Conservation (phyloP, 257 asterid species). For the Handroanthus guayacan region DNA sequence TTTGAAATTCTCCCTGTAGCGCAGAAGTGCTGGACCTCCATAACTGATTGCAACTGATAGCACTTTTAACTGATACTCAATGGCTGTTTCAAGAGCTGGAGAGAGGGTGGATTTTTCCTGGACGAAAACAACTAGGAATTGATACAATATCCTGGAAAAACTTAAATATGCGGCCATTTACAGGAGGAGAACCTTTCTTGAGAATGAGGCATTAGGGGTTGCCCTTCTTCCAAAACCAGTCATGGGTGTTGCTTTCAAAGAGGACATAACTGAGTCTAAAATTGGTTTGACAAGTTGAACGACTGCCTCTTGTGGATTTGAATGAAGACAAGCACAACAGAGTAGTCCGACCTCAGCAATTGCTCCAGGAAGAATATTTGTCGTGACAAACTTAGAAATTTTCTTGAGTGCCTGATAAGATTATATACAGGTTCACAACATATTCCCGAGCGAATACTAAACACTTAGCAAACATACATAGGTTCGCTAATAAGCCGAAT, state of each 20-base stretch:
- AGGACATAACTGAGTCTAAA: slow-evolving; percentile 70
- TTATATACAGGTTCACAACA: slow-evolving; percentile 39
- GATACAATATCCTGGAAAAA: slow-evolving; percentile 37
- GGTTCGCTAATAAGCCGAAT: slow-evolving; percentile 33
- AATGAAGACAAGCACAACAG: slow-evolving; percentile 96
- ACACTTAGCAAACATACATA: slow-evolving; percentile 20
- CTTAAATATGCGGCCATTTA: slow-evolving; percentile 36
- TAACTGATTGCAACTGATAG: slow-evolving; percentile 91
- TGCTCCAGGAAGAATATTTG: slow-evolving; percentile 99
- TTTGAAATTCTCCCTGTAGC: slow-evolving; percentile 75
- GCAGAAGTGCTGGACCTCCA: slow-evolving; percentile 88
- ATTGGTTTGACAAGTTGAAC: slow-evolving; percentile 83
- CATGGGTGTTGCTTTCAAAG: slow-evolving; percentile 76
- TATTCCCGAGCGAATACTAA: slow-evolving; percentile 21
- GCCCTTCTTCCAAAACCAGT: slow-evolving; percentile 79
- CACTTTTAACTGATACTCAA: slow-evolving; percentile 92
- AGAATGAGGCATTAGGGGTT: slow-evolving; percentile 51
- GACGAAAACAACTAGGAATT: slow-evolving; percentile 35
- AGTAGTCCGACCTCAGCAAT: slow-evolving; percentile 97
- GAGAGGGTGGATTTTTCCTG: slow-evolving; percentile 80
- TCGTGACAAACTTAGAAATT: slow-evolving; percentile 83
- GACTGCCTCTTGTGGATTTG: slow-evolving; percentile 91
- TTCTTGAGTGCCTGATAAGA: slow-evolving; percentile 81
- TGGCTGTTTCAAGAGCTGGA: slow-evolving; percentile 90
- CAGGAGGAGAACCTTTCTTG: slow-evolving; percentile 72